These are phyloP conservation scores for Botrytis squamosa DNA, from an alignment of 2,329 filamentous ascomycete species.

Conservation along the genomic window DNA sequence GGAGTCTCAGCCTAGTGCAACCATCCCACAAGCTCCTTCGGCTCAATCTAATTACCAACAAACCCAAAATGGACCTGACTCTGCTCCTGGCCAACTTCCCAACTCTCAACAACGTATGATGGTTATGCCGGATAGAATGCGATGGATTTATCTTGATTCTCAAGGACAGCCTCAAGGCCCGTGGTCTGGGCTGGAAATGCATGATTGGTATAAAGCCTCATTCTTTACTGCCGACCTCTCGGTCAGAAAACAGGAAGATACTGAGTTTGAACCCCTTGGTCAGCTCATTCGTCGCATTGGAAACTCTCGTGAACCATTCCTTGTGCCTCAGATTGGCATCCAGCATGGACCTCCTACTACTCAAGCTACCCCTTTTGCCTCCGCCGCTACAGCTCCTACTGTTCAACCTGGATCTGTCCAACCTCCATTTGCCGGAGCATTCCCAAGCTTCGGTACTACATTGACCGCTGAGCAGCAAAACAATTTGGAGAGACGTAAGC, in stretches of 20 bases:
- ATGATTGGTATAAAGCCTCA: conserved; percentile 98
- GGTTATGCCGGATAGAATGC: conserved; percentile 99
- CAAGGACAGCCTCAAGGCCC: conserved; percentile 90
- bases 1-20: conserved; percentile 31
- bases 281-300: conserved; percentile 94
- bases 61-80: conserved; percentile 43
- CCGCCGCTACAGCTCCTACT: conserved; percentile 42
- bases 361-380: conserved; percentile 41
- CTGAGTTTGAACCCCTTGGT: conserved; percentile 90
- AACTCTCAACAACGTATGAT: conserved; percentile 75
- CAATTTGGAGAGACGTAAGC: conserved; percentile 90
- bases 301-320: conserved; percentile 94
- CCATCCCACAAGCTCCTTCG: conserved; percentile 33
- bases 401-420: conserved; percentile 65
- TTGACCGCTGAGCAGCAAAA: conserved; percentile 98
- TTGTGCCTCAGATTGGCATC: conserved; percentile 95
- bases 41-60: conserved; percentile 37
- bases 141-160: conserved; percentile 97
- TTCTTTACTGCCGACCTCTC: conserved; percentile 95
- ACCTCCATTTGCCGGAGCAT: conserved; percentile 87
- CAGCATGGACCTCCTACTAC: conserved; percentile 74
- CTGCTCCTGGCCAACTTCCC: conserved; percentile 66
- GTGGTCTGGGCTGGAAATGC: conserved; percentile 97
- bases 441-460: conserved; percentile 94
- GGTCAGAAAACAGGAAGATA: conserved; percentile 92